Evolutionary conservation across 495 filamentous ascomycete species (phyloP), one percentile per base, ranked within the genome.

Genomic region (Ascodesmis nigricans): DNA sequence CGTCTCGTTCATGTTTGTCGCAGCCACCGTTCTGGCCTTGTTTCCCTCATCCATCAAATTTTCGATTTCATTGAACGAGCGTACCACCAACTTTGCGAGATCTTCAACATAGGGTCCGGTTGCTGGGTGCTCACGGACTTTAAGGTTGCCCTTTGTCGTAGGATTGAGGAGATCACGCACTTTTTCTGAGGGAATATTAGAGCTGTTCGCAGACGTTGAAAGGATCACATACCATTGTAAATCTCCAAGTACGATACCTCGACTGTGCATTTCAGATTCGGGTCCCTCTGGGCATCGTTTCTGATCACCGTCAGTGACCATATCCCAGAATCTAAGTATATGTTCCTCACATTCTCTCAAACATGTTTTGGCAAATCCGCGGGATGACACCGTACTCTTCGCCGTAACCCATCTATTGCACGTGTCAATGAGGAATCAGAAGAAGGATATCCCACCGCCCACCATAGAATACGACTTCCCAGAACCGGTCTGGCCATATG

Each of bases 1-100:
- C 2, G 90, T 95, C 59, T 95, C 87, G 62, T 99, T 99, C 87
- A 95, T 95, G 63, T 93, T 99, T 23, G 90, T 99, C 3, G 90
- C 90, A 3, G 90, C 90, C 23, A 99, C 90, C 13, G 90, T 99
- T 60, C 90, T 64, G 4, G 90, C 90, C 54, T 95, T 95, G 58
- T 95, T 95, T 44, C 90, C 90, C 57, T 95, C 87, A 56, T 95
- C 90, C 90, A 99, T 95, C 47, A 99, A 60, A 48, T 91, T 69
- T 49, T 95, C 87, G 46, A 95, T 95, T 53, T 95, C 87, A 29
- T 72, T 65, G 52, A 97, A 97, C 14, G 80, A 84, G 34, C 80
- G 69, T n/a, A 99, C 87, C n/a, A 90, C 81, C 24, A 99, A 56
- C 47, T 93, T 99, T 28, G 87, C 83, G 44, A 99, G 61, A 59